Percentiles rank a stretch among this genome's conserved stretches.
Conservation (phyloP, 176 grass and related monocot species). For the Pontederia crassipes region DNA sequence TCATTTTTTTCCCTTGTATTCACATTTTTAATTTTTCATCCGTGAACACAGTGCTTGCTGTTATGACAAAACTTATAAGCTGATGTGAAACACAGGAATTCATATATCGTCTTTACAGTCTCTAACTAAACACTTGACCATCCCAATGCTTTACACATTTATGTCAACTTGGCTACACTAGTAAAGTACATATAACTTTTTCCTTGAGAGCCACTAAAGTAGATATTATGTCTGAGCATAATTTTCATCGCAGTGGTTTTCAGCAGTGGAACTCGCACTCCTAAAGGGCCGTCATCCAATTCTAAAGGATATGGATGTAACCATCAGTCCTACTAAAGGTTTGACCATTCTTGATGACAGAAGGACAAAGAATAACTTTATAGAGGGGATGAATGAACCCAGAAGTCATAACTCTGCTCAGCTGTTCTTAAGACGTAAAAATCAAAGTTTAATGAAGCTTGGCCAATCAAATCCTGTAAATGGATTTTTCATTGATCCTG, state of each 20-base stretch:
- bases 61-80: too few species aligned
- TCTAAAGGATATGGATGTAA: slow-evolving; percentile 77
- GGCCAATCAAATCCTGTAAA: slow-evolving; percentile 22
- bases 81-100: too few species aligned
- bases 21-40: neutral
- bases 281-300: slow-evolving; percentile 94
- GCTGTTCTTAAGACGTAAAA: slow-evolving; percentile 31
- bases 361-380: slow-evolving; percentile 22
- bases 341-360: slow-evolving; percentile 51
- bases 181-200: too few species aligned
- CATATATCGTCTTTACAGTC: too few species aligned
- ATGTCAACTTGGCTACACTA: too few species aligned
- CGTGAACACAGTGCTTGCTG: neutral
- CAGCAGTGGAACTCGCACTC: slow-evolving; percentile 83
- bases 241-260: slow-evolving; percentile 66
- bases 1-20: slow-evolving; percentile 25
- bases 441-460: neutral
- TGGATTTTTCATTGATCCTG: slow-evolving; percentile 45
- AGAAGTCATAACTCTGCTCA: slow-evolving; percentile 17
- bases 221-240: slow-evolving; percentile 10
- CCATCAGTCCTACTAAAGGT: slow-evolving; percentile 76
- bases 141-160: too few species aligned
- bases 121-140: too few species aligned
- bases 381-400: slow-evolving; percentile 14
- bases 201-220: too few species aligned